phyloP scores from a whole-genome alignment of 2,329 filamentous ascomycete genomes.

The Pyrenophora graminea region DNA sequence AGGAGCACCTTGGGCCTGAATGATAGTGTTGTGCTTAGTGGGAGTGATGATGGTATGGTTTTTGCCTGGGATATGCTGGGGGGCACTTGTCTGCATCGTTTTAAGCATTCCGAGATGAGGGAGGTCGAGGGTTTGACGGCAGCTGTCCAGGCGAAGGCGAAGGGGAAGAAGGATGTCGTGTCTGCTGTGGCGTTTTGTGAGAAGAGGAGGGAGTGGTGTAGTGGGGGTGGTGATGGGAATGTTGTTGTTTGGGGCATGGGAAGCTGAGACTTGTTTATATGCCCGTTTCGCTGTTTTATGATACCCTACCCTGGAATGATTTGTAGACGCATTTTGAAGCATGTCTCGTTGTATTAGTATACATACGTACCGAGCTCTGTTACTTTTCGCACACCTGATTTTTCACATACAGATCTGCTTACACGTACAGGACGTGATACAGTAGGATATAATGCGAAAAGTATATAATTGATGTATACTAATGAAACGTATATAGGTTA shows the following conservation, averaged over 20 bases:
- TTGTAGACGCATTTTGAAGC: neutral
- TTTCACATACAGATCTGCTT: no score
- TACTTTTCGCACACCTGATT: neutral
- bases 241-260: conserved; percentile 43
- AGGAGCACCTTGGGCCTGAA: conserved; percentile 74
- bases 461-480: neutral
- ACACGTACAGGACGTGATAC: no score
- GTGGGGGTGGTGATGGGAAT: conserved; percentile 55
- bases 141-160: conserved; percentile 37
- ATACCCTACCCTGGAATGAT: conserved; percentile 1
- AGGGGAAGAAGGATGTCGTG: conserved; percentile 52
- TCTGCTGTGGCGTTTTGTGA: conserved; percentile 55
- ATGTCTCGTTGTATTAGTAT: no score
- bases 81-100: conserved; percentile 67
- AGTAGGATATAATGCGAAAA: no score
- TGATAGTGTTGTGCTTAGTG: conserved; percentile 78
- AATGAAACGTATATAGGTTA: conserved; percentile 3
- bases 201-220: conserved; percentile 53
- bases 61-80: conserved; percentile 85
- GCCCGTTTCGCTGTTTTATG: neutral
- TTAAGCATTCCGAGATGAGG: conserved; percentile 54
- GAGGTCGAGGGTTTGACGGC: conserved; percentile 24
- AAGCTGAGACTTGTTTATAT: neutral
- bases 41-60: conserved; percentile 75
- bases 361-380: neutral